Evolutionary conservation across 345 rosid genomes (phyloP).

Genomic region (Eucalyptus marginata): DNA sequence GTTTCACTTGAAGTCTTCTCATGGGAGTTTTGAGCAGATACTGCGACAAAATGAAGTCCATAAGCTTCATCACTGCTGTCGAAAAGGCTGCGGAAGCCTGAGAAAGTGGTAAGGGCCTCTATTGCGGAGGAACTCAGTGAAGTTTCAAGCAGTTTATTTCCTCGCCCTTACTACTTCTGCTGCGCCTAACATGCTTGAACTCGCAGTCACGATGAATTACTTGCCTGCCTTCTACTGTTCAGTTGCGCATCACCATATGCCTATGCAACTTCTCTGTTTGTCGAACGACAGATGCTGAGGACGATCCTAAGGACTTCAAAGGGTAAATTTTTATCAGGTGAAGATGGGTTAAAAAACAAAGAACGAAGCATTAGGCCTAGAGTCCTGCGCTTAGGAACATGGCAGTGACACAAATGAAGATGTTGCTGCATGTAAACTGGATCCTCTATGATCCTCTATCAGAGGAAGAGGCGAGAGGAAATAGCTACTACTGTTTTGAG

Average conservation of each 20-base stretch:
- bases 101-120: too few relatives aligned
- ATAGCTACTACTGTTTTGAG: background rate
- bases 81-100: too few relatives aligned
- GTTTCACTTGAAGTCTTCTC: too few relatives aligned
- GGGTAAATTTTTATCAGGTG: background rate
- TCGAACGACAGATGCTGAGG: slow-evolving; percentile 7
- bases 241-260: slow-evolving; percentile 40
- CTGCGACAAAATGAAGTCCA: too few relatives aligned
- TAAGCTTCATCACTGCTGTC: too few relatives aligned
- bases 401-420: slow-evolving; percentile 4
- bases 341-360: slow-evolving; percentile 1
- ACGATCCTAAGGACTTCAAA: background rate
- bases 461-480: background rate
- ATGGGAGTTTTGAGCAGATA: too few relatives aligned
- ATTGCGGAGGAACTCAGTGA: too few relatives aligned
- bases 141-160: background rate
- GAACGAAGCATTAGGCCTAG: slow-evolving; percentile 18
- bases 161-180: slow-evolving; percentile 23
- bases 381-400: background rate
- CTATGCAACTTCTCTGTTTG: slow-evolving; percentile 19
- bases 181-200: slow-evolving; percentile 34
- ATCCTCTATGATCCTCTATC: background rate
- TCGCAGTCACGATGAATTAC: slow-evolving; percentile 18
- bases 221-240: slow-evolving; percentile 44
- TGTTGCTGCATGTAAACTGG: background rate